Percentiles rank a stretch among this genome's conserved stretches.
These are phyloP conservation scores for Globisporangium rhizosaccharum DNA, from an alignment of 352 stramenopile genomes.

Conservation along the genomic window DNA sequence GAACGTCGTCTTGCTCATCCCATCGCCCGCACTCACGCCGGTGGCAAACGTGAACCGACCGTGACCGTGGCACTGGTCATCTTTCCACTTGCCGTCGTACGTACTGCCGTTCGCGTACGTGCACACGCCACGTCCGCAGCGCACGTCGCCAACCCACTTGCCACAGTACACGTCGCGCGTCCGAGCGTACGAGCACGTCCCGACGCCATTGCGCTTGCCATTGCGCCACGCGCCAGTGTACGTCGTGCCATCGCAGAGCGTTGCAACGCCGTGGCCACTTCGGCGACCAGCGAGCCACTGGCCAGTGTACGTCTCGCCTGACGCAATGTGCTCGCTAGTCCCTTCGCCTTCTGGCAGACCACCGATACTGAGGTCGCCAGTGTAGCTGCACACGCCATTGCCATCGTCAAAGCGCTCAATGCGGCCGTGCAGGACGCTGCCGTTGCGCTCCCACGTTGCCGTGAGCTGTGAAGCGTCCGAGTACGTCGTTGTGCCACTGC, in stretches of 20 bases:
- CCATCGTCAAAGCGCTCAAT: slow-evolving; percentile 53
- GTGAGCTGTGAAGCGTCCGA: slow-evolving; percentile 40
- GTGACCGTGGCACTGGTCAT: slow-evolving; percentile 74
- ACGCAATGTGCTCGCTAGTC: slow-evolving; percentile 28
- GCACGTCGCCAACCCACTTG: slow-evolving; percentile 80
- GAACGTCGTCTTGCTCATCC: slow-evolving; percentile 41
- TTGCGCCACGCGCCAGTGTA: slow-evolving; percentile 84
- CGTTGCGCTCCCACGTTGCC: slow-evolving; percentile 29
- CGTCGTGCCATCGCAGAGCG: slow-evolving; percentile 66
- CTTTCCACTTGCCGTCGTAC: slow-evolving; percentile 82
- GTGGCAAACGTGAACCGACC: slow-evolving; percentile 66
- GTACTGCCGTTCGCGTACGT: slow-evolving; percentile 53
- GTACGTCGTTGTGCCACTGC: slow-evolving; percentile 58
- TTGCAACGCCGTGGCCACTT: slow-evolving; percentile 43
- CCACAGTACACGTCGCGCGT: slow-evolving; percentile 68
- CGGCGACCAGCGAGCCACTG: slow-evolving; percentile 41
- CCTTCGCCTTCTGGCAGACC: slow-evolving; percentile 54
- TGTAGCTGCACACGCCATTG: slow-evolving; percentile 44
- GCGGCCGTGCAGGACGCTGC: slow-evolving; percentile 11
- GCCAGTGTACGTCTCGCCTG: slow-evolving; percentile 48
- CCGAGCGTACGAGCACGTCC: slow-evolving; percentile 46
- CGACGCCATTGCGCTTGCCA: slow-evolving; percentile 81
- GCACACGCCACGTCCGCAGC: slow-evolving; percentile 54
- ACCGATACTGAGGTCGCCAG: slow-evolving; percentile 25
- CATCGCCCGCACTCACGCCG: not conserved